phyloP scores from a whole-genome alignment of 257 asterid genomes.

The Paulownia fortunei region DNA sequence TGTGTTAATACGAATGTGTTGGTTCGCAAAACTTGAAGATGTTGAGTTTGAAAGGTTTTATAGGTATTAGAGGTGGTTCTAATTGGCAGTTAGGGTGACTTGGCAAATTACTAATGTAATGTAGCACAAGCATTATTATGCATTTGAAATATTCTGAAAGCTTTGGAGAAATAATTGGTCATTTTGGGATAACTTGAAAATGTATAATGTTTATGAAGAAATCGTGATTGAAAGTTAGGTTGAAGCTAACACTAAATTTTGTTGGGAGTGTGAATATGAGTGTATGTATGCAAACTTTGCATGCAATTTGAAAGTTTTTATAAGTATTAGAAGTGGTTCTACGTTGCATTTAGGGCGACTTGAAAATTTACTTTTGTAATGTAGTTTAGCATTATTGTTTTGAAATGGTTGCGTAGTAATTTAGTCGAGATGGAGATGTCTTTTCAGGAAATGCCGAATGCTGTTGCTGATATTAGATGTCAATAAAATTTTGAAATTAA shows the following conservation, averaged over 20 bases:
- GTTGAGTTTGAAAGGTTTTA: background rate
- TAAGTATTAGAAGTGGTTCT: background rate
- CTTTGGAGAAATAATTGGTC: background rate
- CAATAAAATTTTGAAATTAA: too few species aligned
- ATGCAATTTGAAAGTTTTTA: background rate
- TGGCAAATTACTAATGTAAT: background rate
- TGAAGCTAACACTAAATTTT: background rate
- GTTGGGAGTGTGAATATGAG: background rate
- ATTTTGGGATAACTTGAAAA: background rate
- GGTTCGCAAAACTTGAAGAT: background rate
- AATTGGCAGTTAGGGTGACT: background rate
- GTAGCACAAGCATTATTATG: too few species aligned
- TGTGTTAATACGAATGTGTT: background rate
- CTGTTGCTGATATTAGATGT: background rate
- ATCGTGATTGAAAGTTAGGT: background rate
- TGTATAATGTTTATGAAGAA: background rate
- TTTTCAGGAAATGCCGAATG: background rate
- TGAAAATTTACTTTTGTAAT: background rate
- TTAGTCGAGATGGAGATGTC: background rate
- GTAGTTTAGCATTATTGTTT: background rate
- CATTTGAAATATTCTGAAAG: background rate
- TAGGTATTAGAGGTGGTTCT: background rate
- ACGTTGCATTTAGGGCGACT: background rate
- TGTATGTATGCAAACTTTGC: background rate
- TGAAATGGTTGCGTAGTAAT: background rate